phyloP scores from a whole-genome alignment of 805 yeast genomes.

The Kazachstania psychrophila region DNA sequence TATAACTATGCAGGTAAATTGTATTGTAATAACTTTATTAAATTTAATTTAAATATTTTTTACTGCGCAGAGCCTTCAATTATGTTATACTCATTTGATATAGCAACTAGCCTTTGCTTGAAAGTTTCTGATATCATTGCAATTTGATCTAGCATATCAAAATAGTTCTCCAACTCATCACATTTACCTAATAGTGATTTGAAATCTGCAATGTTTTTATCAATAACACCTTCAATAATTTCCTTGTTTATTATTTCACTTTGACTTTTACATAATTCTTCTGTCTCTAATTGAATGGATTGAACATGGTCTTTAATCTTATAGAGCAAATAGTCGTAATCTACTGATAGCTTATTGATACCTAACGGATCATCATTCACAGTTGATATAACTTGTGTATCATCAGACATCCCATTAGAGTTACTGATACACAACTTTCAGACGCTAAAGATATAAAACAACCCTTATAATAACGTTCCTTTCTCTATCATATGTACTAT shows the following conservation, averaged over 20 bases:
- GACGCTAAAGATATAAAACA: too few species aligned
- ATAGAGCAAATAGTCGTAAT: slow-evolving; percentile 56
- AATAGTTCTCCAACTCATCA: slow-evolving; percentile 42
- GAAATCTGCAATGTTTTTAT: slow-evolving; percentile 33
- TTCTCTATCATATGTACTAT: too few species aligned
- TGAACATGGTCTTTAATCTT: slow-evolving; percentile 50
- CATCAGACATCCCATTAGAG: not conserved
- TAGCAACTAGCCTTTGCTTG: slow-evolving; percentile 26
- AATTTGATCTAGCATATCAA: slow-evolving; percentile 45
- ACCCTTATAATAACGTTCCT: too few species aligned
- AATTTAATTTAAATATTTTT: too few species aligned
- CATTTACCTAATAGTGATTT: slow-evolving; percentile 37
- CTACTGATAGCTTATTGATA: slow-evolving; percentile 48
- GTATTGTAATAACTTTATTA: too few species aligned
- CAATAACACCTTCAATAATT: slow-evolving; percentile 28
- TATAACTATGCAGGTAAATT: too few species aligned
- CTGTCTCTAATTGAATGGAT: slow-evolving; percentile 38
- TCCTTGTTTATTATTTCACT: slow-evolving; percentile 20
- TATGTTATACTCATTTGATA: slow-evolving; percentile 23
- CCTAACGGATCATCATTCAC: slow-evolving; percentile 46
- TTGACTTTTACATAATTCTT: slow-evolving; percentile 19
- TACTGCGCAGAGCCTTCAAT: too few species aligned
- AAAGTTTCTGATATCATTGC: slow-evolving; percentile 34
- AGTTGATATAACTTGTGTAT: not conserved
- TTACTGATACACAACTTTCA: too few species aligned